Evolutionary conservation across 768 basidiomycete species (phyloP).

Genomic region (Pleurotus pulmonarius): DNA sequence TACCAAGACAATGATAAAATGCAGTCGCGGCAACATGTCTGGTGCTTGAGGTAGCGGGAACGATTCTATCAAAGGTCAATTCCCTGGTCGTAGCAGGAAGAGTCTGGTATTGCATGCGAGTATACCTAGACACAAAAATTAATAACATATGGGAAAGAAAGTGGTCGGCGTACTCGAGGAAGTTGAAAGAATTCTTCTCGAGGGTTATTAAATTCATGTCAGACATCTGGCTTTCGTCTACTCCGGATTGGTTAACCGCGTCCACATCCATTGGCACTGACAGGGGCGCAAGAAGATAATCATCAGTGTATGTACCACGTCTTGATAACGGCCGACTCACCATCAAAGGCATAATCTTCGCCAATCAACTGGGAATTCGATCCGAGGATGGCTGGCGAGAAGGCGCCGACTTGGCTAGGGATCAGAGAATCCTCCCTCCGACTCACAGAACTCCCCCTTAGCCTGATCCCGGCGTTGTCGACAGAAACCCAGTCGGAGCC

Average conservation of each 20-base stretch:
- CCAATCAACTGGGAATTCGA: slow-evolving; percentile 39
- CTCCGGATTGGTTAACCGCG: slow-evolving; percentile 16
- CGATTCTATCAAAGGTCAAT: slow-evolving; percentile 63
- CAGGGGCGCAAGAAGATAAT: neutral
- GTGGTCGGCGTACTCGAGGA: slow-evolving; percentile 57
- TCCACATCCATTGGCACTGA: slow-evolving; percentile 1
- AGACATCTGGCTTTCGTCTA: slow-evolving; percentile 47
- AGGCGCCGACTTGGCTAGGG: slow-evolving; percentile 44
- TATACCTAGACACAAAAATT: slow-evolving; percentile 46
- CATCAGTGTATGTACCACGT: slow-evolving; percentile 2
- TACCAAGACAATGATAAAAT: slow-evolving; percentile 85
- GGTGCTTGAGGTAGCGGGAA: slow-evolving; percentile 63
- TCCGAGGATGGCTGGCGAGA: slow-evolving; percentile 49
- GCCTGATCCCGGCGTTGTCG: slow-evolving; percentile 47
- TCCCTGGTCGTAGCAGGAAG: slow-evolving; percentile 42
- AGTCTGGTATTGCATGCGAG: slow-evolving; percentile 69
- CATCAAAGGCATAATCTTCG: slow-evolving; percentile 67
- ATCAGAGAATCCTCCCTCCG: slow-evolving; percentile 55
- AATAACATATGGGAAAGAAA: too few relatives aligned
- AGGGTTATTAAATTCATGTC: slow-evolving; percentile 55
- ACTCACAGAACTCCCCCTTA: slow-evolving; percentile 51
- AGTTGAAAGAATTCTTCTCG: slow-evolving; percentile 77
- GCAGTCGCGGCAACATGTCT: slow-evolving; percentile 77
- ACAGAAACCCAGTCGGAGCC: slow-evolving; percentile 45
- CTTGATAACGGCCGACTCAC: slow-evolving; percentile 31